Base-by-base conservation (phyloP, 2,329 filamentous ascomycete genomes). In the Pseudocercospora macadamiae region DNA sequence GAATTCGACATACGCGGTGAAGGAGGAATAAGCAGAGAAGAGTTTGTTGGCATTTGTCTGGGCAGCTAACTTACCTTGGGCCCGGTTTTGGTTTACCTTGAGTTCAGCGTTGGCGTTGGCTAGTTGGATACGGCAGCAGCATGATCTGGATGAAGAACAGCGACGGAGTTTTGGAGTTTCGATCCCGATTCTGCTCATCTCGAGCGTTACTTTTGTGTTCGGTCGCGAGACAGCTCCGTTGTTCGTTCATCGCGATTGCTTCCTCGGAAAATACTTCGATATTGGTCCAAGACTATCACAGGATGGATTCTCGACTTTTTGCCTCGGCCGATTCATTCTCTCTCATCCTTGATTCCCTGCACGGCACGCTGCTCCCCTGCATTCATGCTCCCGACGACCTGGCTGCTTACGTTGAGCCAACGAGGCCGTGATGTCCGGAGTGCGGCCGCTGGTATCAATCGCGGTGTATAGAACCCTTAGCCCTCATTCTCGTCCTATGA, bases 1-100 rank as follows among this genome's bases (percentile, higher is more conserved):
- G 93, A 97, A 76, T 96, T 97, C 79, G 95, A 99, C 78, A 83
- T 97, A 64, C 90, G 96, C 71, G 93, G 91, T 1, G 96, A 96
- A 68, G 93, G 93, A 9, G 92, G 83, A 57, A 86, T 88, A 65
- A 82, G 80, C 48, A 73, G 83, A 68, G 85, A 88, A 59, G 85
- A 85, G 59, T 88, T 88, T 76, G 78, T 88, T 66, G 81, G 82
- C n/a, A 88, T 88, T 65, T 88, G 86, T 73, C 77, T 87, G 73
- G 78, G 77, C 12, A 64, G 54, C 10, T 69, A 53, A 66, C 25
- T 25, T 16, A 10, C 45, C 28, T 12, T 55, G 10, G 37, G 30
- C 28, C n/a, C 16, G 42, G 16, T 47, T n/a, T 25, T 47, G 10
- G 42, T 18, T 47, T 23, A 23, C 19, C 12, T 28, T 47, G 21